Evolutionary conservation across 2,329 filamentous ascomycete species (phyloP).

Genomic region (Penicillium sumatraense): DNA sequence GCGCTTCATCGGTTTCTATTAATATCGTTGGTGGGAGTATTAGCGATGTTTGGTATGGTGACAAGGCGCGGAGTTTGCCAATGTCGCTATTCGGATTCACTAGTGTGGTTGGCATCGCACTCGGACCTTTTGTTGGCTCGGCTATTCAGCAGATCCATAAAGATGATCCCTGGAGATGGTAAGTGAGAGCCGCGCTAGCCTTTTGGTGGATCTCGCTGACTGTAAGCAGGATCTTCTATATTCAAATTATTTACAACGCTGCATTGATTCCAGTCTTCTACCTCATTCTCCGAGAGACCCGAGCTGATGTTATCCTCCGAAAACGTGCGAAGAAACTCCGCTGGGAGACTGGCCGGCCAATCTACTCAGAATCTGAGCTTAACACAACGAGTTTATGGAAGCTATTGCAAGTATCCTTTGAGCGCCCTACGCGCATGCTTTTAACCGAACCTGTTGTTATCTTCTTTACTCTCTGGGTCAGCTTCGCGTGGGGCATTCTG

Average conservation of each 20-base stretch:
- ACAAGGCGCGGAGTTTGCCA: slow-evolving; percentile 45
- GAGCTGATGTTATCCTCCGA: slow-evolving; percentile 47
- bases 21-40: slow-evolving; percentile 46
- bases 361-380: slow-evolving; percentile 34
- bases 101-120: slow-evolving; percentile 48
- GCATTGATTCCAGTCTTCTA: slow-evolving; percentile 47
- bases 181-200: slow-evolving; percentile 2
- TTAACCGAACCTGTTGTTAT: slow-evolving; percentile 49
- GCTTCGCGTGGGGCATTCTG: slow-evolving; percentile 50
- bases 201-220: background rate
- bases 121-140: slow-evolving; percentile 51
- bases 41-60: slow-evolving; percentile 43
- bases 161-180: slow-evolving; percentile 48
- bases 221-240: slow-evolving; percentile 47
- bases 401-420: slow-evolving; percentile 45
- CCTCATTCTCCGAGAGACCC: slow-evolving; percentile 47
- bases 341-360: slow-evolving; percentile 36
- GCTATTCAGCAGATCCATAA: slow-evolving; percentile 42
- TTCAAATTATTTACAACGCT: slow-evolving; percentile 51
- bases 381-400: slow-evolving; percentile 26
- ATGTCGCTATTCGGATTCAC: slow-evolving; percentile 51
- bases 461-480: slow-evolving; percentile 51
- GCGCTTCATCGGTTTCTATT: slow-evolving; percentile 48
- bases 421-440: slow-evolving; percentile 45
- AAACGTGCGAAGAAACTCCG: slow-evolving; percentile 46